Base-by-base conservation (phyloP, 768 basidiomycete genomes). In the Collybiopsis confluens region DNA sequence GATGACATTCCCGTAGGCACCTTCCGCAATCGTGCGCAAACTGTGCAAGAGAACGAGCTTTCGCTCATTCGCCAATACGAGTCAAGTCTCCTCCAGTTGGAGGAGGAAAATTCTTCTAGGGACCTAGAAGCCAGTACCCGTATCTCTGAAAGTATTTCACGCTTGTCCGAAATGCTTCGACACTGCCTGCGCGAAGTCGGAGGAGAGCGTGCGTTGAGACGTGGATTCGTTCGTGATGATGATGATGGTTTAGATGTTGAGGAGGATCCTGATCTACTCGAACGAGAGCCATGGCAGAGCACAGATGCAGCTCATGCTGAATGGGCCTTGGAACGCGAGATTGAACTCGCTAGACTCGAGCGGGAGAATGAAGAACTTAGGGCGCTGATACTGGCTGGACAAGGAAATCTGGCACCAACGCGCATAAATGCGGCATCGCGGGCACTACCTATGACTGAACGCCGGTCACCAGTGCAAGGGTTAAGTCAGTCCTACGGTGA, bases 1-100 rank as follows among this genome's bases (percentile, higher is more conserved):
- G 20, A 56, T 59, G 55, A 43, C 36, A n/a, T 43, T n/a, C 40
- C 7, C 45, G 2, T 56, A 79, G 78, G 73, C 60, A 73, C 70
- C 24, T 99, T 99, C 71, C 79, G 97, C 54, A 88, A 84, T 54
- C 83, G 91, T 44, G 96, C 97, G 28, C 85, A 91, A 73, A 89
- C 94, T 55, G 87, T 95, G 0, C 95, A 98, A 69, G 88, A 92
- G 68, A 89, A 89, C 62, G 94, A 98, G 65, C 79, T 98, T 9
- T 80, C 91, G 0, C 71, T 97, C 37, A 87, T 94, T 52, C 86
- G 90, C 2, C 92, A 97, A 60, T 97, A 95, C 68, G 95, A 98
- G 66, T 80, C 85, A 20, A 81, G 88, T 58, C 75, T 99, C n/a
- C 73, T 92, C 40, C 79, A 78, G 44, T 78, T 81, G 45, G 90